A percentile compares a stretch with the other conserved stretches of the same genome.
Evolutionary conservation across 495 filamentous ascomycete species (phyloP).

Genomic region (Cryomyces minteri): DNA sequence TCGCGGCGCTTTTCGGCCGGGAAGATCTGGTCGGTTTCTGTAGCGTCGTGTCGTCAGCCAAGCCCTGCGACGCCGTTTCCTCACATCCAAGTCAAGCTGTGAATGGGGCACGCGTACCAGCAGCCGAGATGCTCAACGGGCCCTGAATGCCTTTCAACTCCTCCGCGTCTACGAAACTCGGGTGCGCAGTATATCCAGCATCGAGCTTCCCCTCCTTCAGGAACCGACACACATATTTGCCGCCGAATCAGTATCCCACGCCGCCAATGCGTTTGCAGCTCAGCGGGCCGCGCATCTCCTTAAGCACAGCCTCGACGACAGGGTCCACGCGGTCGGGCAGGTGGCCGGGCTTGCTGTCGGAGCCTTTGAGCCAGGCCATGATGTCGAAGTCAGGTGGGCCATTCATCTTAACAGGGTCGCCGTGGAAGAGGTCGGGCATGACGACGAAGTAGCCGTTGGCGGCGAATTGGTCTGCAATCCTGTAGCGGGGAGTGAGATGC

Average conservation of each 20-base stretch:
- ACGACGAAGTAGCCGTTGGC: slow-evolving; percentile 63
- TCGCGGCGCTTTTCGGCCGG: slow-evolving; percentile 50
- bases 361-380: slow-evolving; percentile 32
- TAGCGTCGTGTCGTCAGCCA: slow-evolving; percentile 1
- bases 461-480: slow-evolving; percentile 65
- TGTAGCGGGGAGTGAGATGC: slow-evolving; percentile 4
- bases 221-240: slow-evolving; percentile 31
- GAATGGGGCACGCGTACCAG: slow-evolving; percentile 25
- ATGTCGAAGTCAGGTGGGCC: slow-evolving; percentile 38
- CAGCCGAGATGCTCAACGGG: slow-evolving; percentile 60
- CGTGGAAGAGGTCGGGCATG: slow-evolving; percentile 62
- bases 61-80: not conserved
- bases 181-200: slow-evolving; percentile 60
- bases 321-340: slow-evolving; percentile 39
- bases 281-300: slow-evolving; percentile 34
- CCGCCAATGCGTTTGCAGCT: slow-evolving; percentile 51
- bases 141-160: slow-evolving; percentile 54
- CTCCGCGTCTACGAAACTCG: slow-evolving; percentile 55
- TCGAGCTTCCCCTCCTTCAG: slow-evolving; percentile 28
- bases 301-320: slow-evolving; percentile 39
- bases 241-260: slow-evolving; percentile 69
- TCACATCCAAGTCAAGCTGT: not conserved
- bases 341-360: slow-evolving; percentile 25
- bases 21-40: slow-evolving; percentile 68
- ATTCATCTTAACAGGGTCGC: slow-evolving; percentile 46